Conservation (phyloP, 176 grass and related monocot genomes). For the Cenchrus americanus region DNA sequence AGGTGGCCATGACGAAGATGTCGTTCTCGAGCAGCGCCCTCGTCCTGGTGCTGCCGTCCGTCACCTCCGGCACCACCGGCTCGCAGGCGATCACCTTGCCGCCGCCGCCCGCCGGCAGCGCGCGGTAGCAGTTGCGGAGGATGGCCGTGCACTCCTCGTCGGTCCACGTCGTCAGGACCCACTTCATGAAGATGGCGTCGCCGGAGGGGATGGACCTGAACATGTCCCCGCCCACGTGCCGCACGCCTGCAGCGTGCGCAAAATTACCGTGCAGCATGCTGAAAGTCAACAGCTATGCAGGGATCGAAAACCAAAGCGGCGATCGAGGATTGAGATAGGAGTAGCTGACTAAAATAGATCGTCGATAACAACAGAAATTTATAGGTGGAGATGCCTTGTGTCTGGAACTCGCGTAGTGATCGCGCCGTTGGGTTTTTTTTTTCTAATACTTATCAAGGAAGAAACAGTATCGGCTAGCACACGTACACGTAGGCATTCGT, state of each 20-base stretch:
- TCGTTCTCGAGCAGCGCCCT: constrained; percentile 78
- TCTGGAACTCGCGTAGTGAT: no score
- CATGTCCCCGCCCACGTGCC: constrained; percentile 83
- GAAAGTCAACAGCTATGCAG: background rate
- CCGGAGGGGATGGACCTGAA: constrained; percentile 76
- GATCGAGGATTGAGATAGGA: no score
- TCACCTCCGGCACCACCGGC: constrained; percentile 73
- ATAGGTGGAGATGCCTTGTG: background rate
- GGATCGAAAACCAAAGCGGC: background rate
- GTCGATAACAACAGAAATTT: no score
- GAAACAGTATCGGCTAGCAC: no score
- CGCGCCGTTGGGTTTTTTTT: no score
- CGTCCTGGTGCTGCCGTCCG: constrained; percentile 65
- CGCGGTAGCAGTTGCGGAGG: constrained; percentile 68
- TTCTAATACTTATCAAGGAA: no score
- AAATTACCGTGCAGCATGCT: no score
- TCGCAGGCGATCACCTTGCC: constrained; percentile 91
- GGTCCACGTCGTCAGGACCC: constrained; percentile 89
- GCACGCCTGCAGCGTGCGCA: constrained; percentile 47
- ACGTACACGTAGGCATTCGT: no score
- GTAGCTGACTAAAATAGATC: background rate
- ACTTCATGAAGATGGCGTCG: constrained; percentile 99
- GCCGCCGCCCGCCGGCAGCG: constrained; percentile 55
- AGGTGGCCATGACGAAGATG: constrained; percentile 94
- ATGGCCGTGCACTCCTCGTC: constrained; percentile 76